Evolutionary conservation across 108 stramenopile species (phyloP).

Genomic region (Nitzschia sp.): DNA sequence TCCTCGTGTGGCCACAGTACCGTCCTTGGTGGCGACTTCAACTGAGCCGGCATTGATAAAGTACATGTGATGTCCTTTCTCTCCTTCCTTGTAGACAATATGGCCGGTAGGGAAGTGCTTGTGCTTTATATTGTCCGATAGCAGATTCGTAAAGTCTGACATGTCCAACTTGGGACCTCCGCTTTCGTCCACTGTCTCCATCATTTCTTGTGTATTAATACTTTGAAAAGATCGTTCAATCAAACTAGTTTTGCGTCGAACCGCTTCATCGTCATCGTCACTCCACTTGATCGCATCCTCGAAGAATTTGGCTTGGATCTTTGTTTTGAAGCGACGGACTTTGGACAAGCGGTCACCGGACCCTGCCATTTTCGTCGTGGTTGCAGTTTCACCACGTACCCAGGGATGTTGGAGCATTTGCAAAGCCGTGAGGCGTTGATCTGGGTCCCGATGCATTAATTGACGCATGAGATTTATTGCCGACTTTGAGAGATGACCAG

Average conservation of each 20-base stretch:
- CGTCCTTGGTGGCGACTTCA: conserved; percentile 65
- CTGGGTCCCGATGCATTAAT: conserved; percentile 74
- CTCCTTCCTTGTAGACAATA: conserved; percentile 68
- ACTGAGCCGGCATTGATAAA: conserved; percentile 83
- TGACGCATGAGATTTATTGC: conserved; percentile 69
- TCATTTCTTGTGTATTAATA: conserved; percentile 54
- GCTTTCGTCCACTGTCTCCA: conserved; percentile 33
- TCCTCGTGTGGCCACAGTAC: conserved; percentile 53
- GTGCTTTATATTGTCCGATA: conserved; percentile 82
- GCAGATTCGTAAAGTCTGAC: conserved; percentile 72
- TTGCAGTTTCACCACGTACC: conserved; percentile 84
- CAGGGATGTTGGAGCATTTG: conserved; percentile 92
- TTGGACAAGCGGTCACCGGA: conserved; percentile 68
- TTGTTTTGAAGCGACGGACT: conserved; percentile 67
- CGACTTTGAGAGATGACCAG: conserved; percentile 60
- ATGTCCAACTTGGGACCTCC: conserved; percentile 40
- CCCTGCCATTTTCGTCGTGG: conserved; percentile 63
- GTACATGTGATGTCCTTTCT: conserved; percentile 76
- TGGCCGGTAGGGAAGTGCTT: conserved; percentile 79
- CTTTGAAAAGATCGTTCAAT: conserved; percentile 76
- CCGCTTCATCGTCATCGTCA: conserved; percentile 47
- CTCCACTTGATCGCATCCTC: conserved; percentile 65
- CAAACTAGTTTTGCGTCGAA: conserved; percentile 56
- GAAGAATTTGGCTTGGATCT: conserved; percentile 76
- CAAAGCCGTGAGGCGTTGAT: conserved; percentile 64